Base-by-base conservation (phyloP, 495 filamentous ascomycete species). In the Penicillium dipodomyicola region DNA sequence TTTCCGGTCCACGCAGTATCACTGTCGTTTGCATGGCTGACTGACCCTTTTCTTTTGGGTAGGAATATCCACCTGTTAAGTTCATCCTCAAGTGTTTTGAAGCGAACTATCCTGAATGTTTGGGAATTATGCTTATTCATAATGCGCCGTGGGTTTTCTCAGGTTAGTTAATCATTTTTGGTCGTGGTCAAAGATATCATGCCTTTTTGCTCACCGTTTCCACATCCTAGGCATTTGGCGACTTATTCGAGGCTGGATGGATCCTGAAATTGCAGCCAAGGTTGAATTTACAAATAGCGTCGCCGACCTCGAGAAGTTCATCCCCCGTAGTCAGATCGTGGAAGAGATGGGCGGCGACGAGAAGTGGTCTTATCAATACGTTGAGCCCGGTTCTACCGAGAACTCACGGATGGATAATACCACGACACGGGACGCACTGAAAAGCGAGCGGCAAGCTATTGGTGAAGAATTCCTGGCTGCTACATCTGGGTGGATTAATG, bases 21-120 rank as follows among this genome's bases (percentile, higher is more conserved):
- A 3, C 44, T 25, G 30, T 2, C 23, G 49, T 8, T 22, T 25
- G 23, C 2, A 25, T 17, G 3, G 12, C 19, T 35, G 19, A 32
- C 40, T 45, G 19, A 32, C 40, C 22, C 32, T 12, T 44, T 14
- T 9, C 1, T 6, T 4, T 11, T 29, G 19, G 22, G 5, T 51
- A 91, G 89, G 93, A 97, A 69, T 97, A 96, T 68, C 83, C 89
- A 0, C 92, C 94, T 0, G 90, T 97, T 17, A 97, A 92, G 66
- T 97, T 96, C 76, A 91, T 97, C 79, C 92, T 97, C 72, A 92
- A 93, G 72, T 94, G 90, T 68, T 96, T 98, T 67, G 92, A 97
- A 75, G 92, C 91, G 40, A 96, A 96, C 72, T 98, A 97, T 68
- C 93, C 94, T 5, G 94, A 97, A 71, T 88, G 79, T 35, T 80